Evolutionary conservation across 2,329 filamentous ascomycete species (phyloP).

Genomic region (Penicillium sp.): DNA sequence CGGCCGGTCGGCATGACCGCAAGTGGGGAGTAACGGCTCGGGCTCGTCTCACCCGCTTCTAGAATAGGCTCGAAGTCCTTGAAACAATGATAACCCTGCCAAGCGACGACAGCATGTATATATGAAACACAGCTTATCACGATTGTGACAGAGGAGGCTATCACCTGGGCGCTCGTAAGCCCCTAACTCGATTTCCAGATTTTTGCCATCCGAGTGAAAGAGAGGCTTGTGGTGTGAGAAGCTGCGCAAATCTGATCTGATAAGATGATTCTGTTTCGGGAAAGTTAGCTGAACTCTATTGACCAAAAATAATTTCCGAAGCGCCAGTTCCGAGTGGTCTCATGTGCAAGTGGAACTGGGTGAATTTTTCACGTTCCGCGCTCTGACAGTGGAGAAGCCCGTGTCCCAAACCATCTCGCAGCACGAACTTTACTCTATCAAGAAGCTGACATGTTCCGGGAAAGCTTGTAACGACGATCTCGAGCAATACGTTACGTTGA

Average conservation of each 20-base stretch:
- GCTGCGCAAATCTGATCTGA: not conserved
- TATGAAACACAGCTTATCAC: not conserved
- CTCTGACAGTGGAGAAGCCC: not conserved
- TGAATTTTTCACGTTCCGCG: not conserved
- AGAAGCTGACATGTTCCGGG: not conserved
- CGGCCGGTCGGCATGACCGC: not conserved
- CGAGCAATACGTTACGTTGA: not conserved
- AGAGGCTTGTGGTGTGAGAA: not conserved
- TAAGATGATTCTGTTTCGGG: not conserved
- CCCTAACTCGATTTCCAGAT: not conserved
- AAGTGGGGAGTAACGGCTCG: conserved; percentile 4
- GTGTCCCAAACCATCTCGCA: not conserved
- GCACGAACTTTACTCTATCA: not conserved
- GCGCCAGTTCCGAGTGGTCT: conserved; percentile 5
- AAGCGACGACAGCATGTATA: not conserved
- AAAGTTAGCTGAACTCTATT: not conserved
- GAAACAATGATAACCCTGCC: not conserved
- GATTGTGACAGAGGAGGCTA: not conserved
- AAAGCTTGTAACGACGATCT: not conserved
- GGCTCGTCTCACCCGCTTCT: conserved; percentile 5
- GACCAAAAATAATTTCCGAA: not conserved
- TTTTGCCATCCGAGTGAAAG: not conserved
- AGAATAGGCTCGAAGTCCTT: not conserved
- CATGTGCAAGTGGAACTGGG: conserved; percentile 2
- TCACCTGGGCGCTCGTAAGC: not conserved